Percentiles rank a stretch among this genome's conserved stretches.
Conservation (phyloP, 2,329 filamentous ascomycete species). For the Hypoxylon sp. region DNA sequence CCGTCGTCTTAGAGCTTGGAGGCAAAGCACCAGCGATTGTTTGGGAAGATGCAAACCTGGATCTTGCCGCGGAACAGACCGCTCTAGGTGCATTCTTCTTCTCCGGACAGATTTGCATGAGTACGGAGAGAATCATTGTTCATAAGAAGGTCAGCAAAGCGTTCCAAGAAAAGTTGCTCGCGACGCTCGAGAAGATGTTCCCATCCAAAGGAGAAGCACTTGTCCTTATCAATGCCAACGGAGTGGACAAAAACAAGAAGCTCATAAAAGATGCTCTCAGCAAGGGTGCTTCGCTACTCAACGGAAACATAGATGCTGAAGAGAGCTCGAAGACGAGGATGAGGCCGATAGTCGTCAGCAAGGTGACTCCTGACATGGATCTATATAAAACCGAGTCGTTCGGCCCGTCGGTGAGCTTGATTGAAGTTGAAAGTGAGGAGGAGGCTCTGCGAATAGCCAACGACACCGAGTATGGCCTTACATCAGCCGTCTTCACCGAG, state of each 20-base stretch:
- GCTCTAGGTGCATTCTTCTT: constrained; percentile 73
- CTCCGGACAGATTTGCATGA: constrained; percentile 78
- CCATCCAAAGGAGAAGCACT: constrained; percentile 48
- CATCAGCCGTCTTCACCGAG: constrained; percentile 74
- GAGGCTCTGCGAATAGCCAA: constrained; percentile 76
- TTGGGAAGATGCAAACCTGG: constrained; percentile 76
- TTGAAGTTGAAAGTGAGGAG: constrained; percentile 72
- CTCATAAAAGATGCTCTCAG: constrained; percentile 69
- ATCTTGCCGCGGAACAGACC: constrained; percentile 72
- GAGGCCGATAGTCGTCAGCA: constrained; percentile 71
- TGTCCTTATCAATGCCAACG: constrained; percentile 50
- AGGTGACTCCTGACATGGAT: constrained; percentile 76
- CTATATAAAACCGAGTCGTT: constrained; percentile 77
- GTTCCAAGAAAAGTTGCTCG: constrained; percentile 62
- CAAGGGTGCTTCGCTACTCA: constrained; percentile 71
- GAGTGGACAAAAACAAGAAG: constrained; percentile 53
- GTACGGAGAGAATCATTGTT: constrained; percentile 77
- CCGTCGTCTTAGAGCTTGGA: constrained; percentile 77
- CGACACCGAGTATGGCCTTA: constrained; percentile 78
- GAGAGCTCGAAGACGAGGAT: constrained; percentile 61
- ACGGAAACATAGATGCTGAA: constrained; percentile 61
- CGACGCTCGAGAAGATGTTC: constrained; percentile 48
- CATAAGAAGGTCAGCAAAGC: constrained; percentile 67
- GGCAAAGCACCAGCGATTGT: constrained; percentile 79
- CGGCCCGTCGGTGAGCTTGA: constrained; percentile 74